Evolutionary conservation across 2,329 filamentous ascomycete genomes (phyloP).

Genomic region (Diaporthe citriasiana): DNA sequence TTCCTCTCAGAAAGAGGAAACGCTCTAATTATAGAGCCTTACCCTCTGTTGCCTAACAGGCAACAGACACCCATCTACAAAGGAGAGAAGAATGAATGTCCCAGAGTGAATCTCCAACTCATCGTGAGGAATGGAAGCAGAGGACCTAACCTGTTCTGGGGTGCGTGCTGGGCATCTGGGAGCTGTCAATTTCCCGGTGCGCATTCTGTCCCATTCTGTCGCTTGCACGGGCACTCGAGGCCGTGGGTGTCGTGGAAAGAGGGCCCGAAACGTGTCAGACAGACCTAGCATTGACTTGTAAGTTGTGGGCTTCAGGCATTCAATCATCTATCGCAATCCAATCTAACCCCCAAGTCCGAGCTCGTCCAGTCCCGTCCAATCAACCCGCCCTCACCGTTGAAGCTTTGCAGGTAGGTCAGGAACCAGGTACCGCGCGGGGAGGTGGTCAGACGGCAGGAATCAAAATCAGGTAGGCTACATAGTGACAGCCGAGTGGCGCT

Average conservation of each 20-base stretch:
- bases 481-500: conserved; percentile 17
- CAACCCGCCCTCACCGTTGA: conserved; percentile 5
- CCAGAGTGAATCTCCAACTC: too few relatives aligned
- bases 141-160: conserved; percentile 6
- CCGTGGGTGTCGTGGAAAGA: background rate
- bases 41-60: too few relatives aligned
- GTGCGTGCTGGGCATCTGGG: background rate
- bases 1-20: too few relatives aligned
- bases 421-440: conserved; percentile 17
- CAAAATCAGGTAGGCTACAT: background rate
- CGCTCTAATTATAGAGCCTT: too few relatives aligned
- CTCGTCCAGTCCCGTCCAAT: conserved; percentile 8
- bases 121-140: background rate
- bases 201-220: background rate
- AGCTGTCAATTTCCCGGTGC: conserved; percentile 30
- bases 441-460: conserved; percentile 17
- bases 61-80: too few relatives aligned
- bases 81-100: too few relatives aligned
- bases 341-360: background rate
- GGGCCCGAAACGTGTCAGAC: conserved; percentile 22
- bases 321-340: background rate
- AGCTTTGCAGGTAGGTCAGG: conserved; percentile 18
- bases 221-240: background rate
- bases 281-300: conserved; percentile 4
- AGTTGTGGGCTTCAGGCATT: conserved; percentile 9